phyloP scores from a whole-genome alignment of 2,329 filamentous ascomycete genomes.

The Aureobasidium vineae region DNA sequence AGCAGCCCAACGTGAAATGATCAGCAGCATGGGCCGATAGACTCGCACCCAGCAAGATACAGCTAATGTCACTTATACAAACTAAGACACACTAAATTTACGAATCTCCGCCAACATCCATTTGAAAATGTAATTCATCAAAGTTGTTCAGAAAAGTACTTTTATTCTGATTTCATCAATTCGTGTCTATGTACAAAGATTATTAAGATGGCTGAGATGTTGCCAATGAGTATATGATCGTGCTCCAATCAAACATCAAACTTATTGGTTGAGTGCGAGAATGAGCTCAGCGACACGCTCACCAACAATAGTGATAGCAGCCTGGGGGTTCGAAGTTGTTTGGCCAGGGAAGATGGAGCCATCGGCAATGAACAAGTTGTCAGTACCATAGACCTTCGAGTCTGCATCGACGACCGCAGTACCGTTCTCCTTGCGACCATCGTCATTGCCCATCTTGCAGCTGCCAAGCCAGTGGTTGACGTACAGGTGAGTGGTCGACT shows the following conservation, averaged over 20 bases:
- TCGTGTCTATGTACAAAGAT: slow-evolving; percentile 1
- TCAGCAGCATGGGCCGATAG: slow-evolving; percentile 53
- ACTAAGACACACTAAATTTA: neutral
- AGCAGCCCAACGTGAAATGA: slow-evolving; percentile 85
- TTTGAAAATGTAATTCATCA: neutral
- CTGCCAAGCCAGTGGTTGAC: slow-evolving; percentile 26
- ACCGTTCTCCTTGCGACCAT: slow-evolving; percentile 10
- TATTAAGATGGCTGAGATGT: neutral
- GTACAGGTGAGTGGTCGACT: slow-evolving; percentile 15
- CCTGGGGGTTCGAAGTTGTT: slow-evolving; percentile 49
- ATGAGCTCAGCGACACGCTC: slow-evolving; percentile 60
- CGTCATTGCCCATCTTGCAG: slow-evolving; percentile 25
- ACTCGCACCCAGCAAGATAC: neutral
- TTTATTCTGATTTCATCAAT: neutral
- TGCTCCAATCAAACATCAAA: neutral
- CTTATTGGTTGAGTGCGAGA: slow-evolving; percentile 40
- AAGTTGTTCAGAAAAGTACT: neutral
- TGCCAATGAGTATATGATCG: neutral
- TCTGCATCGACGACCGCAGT: slow-evolving; percentile 22
- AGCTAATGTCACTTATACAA: neutral
- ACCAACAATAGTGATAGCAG: slow-evolving; percentile 62
- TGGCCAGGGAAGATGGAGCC: slow-evolving; percentile 27
- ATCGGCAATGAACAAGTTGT: slow-evolving; percentile 28
- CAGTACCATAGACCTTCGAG: slow-evolving; percentile 27
- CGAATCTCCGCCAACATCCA: neutral